These are phyloP conservation scores for Bryoglossum gracile DNA, from an alignment of 495 filamentous ascomycete species.

Conservation along the genomic window DNA sequence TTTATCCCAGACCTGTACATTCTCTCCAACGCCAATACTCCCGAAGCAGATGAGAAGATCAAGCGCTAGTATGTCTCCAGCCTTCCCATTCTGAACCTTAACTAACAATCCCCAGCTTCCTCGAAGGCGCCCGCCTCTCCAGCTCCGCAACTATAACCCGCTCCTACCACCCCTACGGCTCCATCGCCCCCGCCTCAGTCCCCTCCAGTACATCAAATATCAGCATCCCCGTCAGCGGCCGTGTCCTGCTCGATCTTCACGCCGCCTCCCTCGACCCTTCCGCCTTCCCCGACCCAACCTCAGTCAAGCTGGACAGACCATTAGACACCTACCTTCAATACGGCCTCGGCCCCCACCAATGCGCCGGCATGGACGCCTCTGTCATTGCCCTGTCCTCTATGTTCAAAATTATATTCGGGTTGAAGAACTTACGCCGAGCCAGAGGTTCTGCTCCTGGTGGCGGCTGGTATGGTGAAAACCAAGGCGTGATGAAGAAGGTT, in stretches of 20 bases:
- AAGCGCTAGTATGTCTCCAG: slow-evolving; percentile 23
- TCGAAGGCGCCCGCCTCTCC: slow-evolving; percentile 59
- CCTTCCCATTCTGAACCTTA: not conserved
- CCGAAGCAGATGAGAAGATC: slow-evolving; percentile 43
- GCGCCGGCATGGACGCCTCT: slow-evolving; percentile 54
- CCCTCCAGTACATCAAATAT: slow-evolving; percentile 44
- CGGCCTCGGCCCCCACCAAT: slow-evolving; percentile 52
- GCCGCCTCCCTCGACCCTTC: slow-evolving; percentile 50
- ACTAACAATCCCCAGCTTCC: slow-evolving; percentile 36
- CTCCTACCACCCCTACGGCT: slow-evolving; percentile 22
- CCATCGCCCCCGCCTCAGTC: slow-evolving; percentile 33
- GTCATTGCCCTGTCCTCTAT: slow-evolving; percentile 59
- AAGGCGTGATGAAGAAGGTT: slow-evolving; percentile 59
- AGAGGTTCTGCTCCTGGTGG: slow-evolving; percentile 35
- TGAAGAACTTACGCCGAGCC: slow-evolving; percentile 44
- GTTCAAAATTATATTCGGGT: slow-evolving; percentile 35
- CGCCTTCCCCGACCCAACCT: slow-evolving; percentile 61
- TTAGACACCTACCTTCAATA: slow-evolving; percentile 63
- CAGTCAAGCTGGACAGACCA: slow-evolving; percentile 60
- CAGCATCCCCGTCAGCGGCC: slow-evolving; percentile 30
- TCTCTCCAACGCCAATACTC: slow-evolving; percentile 41
- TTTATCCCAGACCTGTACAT: slow-evolving; percentile 53
- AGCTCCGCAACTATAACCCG: slow-evolving; percentile 53
- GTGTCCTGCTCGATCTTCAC: slow-evolving; percentile 50
- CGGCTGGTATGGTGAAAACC: slow-evolving; percentile 19